phyloP scores from a whole-genome alignment of 2,329 filamentous ascomycete genomes.

The Chaetoscypha palmicola region DNA sequence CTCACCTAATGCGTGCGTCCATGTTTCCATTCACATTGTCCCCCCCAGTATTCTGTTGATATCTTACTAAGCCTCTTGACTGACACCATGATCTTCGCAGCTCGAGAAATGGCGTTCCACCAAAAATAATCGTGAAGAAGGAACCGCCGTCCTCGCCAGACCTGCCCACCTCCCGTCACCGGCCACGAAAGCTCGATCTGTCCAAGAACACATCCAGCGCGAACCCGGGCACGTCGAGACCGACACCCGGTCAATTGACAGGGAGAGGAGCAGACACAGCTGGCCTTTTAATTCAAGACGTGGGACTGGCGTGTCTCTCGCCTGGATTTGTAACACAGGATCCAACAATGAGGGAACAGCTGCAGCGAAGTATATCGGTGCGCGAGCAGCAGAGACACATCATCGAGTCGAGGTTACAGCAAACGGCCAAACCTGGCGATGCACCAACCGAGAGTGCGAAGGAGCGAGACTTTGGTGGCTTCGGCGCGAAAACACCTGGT shows the following conservation, averaged over 20 bases:
- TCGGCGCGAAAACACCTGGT: slow-evolving; percentile 59
- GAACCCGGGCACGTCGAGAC: slow-evolving; percentile 55
- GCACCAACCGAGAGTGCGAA: slow-evolving; percentile 50
- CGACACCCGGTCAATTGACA: slow-evolving; percentile 62
- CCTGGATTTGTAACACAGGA: slow-evolving; percentile 95
- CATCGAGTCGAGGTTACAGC: slow-evolving; percentile 85
- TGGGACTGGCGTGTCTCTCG: slow-evolving; percentile 88
- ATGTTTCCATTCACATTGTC: no score
- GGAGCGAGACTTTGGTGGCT: slow-evolving; percentile 41
- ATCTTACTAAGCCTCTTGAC: no score
- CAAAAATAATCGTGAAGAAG: slow-evolving; percentile 93
- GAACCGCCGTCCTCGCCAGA: slow-evolving; percentile 87
- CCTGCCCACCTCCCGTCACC: slow-evolving; percentile 64
- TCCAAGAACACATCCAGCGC: slow-evolving; percentile 53
- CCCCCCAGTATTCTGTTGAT: no score
- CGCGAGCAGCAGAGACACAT: slow-evolving; percentile 90
- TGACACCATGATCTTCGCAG: slow-evolving; percentile 33
- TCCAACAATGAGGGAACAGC: slow-evolving; percentile 90
- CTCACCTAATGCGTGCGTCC: slow-evolving; percentile 56
- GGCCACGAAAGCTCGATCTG: slow-evolving; percentile 71
- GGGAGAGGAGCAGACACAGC: slow-evolving; percentile 56
- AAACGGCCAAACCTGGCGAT: slow-evolving; percentile 75
- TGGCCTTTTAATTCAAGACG: slow-evolving; percentile 77
- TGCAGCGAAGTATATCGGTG: slow-evolving; percentile 89
- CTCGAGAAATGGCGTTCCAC: slow-evolving; percentile 47